These are phyloP conservation scores for Medicago ruthenica DNA, from an alignment of 306 rosid genomes.

Conservation along the genomic window DNA sequence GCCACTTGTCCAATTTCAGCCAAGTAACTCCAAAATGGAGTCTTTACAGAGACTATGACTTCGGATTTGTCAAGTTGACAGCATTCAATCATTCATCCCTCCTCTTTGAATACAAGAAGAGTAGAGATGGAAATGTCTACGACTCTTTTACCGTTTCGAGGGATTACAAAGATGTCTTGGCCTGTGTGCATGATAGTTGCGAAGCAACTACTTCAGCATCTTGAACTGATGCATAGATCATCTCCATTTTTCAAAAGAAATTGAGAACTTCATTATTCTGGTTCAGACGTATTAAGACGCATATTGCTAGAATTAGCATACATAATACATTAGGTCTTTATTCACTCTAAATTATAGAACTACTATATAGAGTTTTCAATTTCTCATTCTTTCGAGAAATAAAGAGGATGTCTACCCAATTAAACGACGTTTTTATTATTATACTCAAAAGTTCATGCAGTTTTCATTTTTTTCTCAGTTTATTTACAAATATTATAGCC, in stretches of 20 bases:
- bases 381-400: background rate
- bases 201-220: conserved; percentile 61
- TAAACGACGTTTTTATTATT: background rate
- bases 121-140: conserved; percentile 69
- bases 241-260: conserved; percentile 6
- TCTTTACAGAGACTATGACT: conserved; percentile 70
- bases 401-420: background rate
- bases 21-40: conserved; percentile 67
- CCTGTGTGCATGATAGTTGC: conserved; percentile 83
- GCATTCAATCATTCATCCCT: conserved; percentile 79
- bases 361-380: background rate
- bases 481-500: background rate
- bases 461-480: background rate
- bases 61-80: conserved; percentile 78
- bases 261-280: background rate
- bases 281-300: too few species aligned
- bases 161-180: conserved; percentile 77
- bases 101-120: conserved; percentile 78
- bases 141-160: conserved; percentile 81
- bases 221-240: conserved; percentile 24
- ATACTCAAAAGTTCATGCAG: background rate
- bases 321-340: conserved; percentile 2
- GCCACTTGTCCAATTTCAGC: conserved; percentile 65
- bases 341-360: background rate
- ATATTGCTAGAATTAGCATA: background rate